Conservation (phyloP, 2,329 filamentous ascomycete species). For the Aspergillus sp. region DNA sequence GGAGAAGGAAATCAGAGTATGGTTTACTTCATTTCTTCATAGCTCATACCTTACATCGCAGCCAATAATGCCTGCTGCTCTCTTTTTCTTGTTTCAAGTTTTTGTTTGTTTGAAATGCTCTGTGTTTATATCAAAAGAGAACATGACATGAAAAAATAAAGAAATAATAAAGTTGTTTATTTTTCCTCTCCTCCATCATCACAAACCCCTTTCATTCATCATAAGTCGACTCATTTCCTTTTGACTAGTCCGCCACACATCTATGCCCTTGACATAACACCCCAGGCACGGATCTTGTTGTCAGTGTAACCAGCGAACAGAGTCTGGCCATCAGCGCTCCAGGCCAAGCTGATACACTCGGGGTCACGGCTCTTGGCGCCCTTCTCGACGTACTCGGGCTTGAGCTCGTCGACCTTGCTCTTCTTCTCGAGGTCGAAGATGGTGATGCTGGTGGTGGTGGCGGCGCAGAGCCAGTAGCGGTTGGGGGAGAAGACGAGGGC, state of each 20-base stretch:
- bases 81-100: constrained; percentile 15
- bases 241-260: constrained; percentile 7
- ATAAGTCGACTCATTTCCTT: constrained; percentile 5
- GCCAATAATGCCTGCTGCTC: constrained; percentile 29
- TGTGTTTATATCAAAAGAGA: background rate
- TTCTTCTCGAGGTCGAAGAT: constrained; percentile 99
- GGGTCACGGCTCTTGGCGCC: constrained; percentile 99
- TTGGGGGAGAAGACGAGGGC: constrained; percentile 99
- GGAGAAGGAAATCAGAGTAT: background rate
- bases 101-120: background rate
- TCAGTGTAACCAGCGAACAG: constrained; percentile 99
- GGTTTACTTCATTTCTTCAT: constrained; percentile 21
- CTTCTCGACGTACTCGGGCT: constrained; percentile 91
- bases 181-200: constrained; percentile 8
- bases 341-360: constrained; percentile 94
- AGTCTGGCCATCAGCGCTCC: constrained; percentile 97
- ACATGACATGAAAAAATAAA: constrained; percentile 11
- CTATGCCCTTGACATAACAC: constrained; percentile 91
- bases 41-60: constrained; percentile 33
- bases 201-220: constrained; percentile 15
- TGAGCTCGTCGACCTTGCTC: constrained; percentile 99
- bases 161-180: constrained; percentile 16
- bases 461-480: constrained; percentile 99
- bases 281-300: constrained; percentile 97
- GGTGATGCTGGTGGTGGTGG: constrained; percentile 95